These are phyloP conservation scores for Tulasnella calospora DNA, from an alignment of 768 basidiomycete species.

Conservation along the genomic window DNA sequence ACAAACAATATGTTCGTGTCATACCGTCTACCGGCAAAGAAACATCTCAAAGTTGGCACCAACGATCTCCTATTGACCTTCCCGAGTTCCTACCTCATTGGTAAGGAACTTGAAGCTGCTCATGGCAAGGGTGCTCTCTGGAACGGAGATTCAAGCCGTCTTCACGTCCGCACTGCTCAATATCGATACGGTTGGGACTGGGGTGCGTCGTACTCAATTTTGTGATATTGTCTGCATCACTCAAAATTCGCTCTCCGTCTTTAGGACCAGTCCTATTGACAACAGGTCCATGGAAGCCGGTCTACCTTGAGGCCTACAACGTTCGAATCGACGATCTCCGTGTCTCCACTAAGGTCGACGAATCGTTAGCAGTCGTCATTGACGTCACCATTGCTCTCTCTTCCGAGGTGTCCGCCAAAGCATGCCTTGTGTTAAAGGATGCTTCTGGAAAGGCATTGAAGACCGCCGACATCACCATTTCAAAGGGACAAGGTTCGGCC, in stretches of 20 bases:
- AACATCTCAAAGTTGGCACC: slow-evolving; percentile 46
- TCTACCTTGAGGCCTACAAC: slow-evolving; percentile 66
- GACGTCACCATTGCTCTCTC: slow-evolving; percentile 36
- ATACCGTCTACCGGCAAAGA: slow-evolving; percentile 59
- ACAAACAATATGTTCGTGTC: slow-evolving; percentile 79
- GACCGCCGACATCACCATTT: slow-evolving; percentile 34
- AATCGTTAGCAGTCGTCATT: neutral
- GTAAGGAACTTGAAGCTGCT: slow-evolving; percentile 64
- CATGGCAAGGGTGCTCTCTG: slow-evolving; percentile 61
- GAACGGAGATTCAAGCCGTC: slow-evolving; percentile 88
- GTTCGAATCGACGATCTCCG: slow-evolving; percentile 62
- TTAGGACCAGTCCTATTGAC: slow-evolving; percentile 77
- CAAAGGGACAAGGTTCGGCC: slow-evolving; percentile 44
- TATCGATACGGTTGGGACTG: slow-evolving; percentile 90
- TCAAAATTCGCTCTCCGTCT: neutral
- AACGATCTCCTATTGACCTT: slow-evolving; percentile 73
- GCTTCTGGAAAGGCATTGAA: slow-evolving; percentile 44
- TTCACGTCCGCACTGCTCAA: slow-evolving; percentile 90
- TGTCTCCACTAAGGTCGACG: slow-evolving; percentile 35
- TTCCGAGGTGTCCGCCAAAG: slow-evolving; percentile 39
- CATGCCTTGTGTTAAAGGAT: slow-evolving; percentile 48
- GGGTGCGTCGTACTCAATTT: slow-evolving; percentile 43
- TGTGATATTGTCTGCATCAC: neutral
- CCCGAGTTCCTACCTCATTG: slow-evolving; percentile 69
- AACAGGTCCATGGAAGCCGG: slow-evolving; percentile 80